These are phyloP conservation scores for Cinchona pubescens DNA, from an alignment of 257 asterid genomes.

Conservation along the genomic window DNA sequence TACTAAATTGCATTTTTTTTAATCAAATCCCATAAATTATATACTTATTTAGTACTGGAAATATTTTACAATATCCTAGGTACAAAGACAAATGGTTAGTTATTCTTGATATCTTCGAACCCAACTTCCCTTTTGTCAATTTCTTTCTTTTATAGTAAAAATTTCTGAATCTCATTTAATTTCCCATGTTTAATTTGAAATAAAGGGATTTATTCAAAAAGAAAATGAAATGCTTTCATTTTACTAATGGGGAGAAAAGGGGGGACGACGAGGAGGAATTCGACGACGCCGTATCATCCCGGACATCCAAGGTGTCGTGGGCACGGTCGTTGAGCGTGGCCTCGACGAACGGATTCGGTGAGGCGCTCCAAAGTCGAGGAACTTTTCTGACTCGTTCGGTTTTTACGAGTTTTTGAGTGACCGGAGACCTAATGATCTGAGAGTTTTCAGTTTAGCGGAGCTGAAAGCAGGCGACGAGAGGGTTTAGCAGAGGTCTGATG, in stretches of 20 bases:
- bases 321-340: slow-evolving; percentile 87
- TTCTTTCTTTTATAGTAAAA: too few species aligned
- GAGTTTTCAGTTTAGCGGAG: slow-evolving; percentile 63
- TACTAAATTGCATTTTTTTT: too few species aligned
- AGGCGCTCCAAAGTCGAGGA: slow-evolving; percentile 75
- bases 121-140: background rate
- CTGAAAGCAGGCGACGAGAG: slow-evolving; percentile 74
- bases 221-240: slow-evolving; percentile 84
- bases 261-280: slow-evolving; percentile 34
- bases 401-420: slow-evolving; percentile 57
- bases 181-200: background rate
- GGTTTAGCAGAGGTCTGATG: slow-evolving; percentile 62
- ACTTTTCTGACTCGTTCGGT: slow-evolving; percentile 57
- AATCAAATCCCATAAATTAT: background rate
- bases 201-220: background rate
- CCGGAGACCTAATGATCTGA: slow-evolving; percentile 67
- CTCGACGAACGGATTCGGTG: slow-evolving; percentile 55
- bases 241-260: slow-evolving; percentile 49
- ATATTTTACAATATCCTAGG: too few species aligned
- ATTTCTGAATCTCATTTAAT: background rate
- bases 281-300: slow-evolving; percentile 40
- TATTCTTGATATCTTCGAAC: slow-evolving; percentile 9
- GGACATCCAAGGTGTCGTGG: slow-evolving; percentile 63
- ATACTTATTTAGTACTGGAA: background rate
- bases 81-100: background rate